A percentile compares a stretch with the other conserved stretches of the same genome.
Conservation (phyloP, 2,329 filamentous ascomycete genomes). For the Beauveria pseudobassiana region DNA sequence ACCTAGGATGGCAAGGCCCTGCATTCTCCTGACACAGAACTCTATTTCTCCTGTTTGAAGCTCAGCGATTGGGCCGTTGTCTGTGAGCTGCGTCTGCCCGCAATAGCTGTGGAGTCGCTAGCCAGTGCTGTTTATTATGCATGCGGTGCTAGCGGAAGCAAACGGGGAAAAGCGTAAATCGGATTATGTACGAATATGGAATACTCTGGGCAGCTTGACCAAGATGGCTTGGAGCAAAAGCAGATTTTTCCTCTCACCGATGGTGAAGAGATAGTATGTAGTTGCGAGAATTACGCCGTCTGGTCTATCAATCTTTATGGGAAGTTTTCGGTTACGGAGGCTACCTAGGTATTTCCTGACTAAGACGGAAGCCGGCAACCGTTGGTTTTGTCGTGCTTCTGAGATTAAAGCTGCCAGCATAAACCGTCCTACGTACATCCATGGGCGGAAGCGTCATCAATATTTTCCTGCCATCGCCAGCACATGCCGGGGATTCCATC, state of each 20-base stretch:
- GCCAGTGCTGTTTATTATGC: neutral
- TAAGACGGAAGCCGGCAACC: neutral
- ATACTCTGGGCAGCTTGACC: neutral
- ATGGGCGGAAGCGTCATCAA: neutral
- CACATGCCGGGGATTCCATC: neutral
- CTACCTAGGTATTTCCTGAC: neutral
- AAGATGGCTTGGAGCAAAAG: too few relatives aligned
- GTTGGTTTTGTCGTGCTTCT: too few relatives aligned
- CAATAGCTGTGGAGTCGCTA: neutral
- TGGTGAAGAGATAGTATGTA: neutral
- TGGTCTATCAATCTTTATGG: neutral
- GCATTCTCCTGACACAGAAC: slow-evolving; percentile 6
- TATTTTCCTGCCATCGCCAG: neutral
- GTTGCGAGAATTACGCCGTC: neutral
- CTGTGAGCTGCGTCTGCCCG: neutral
- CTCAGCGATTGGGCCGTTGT: neutral
- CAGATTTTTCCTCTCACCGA: neutral
- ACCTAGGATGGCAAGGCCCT: neutral
- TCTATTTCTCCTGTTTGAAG: neutral
- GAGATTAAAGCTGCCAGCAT: too few relatives aligned
- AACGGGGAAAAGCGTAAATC: neutral
- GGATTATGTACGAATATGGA: neutral
- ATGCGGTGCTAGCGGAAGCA: neutral
- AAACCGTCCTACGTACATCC: too few relatives aligned
- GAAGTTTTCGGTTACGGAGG: neutral